These are phyloP conservation scores for Fraxinus albicans DNA, from an alignment of 305 asterid genomes.

Conservation along the genomic window DNA sequence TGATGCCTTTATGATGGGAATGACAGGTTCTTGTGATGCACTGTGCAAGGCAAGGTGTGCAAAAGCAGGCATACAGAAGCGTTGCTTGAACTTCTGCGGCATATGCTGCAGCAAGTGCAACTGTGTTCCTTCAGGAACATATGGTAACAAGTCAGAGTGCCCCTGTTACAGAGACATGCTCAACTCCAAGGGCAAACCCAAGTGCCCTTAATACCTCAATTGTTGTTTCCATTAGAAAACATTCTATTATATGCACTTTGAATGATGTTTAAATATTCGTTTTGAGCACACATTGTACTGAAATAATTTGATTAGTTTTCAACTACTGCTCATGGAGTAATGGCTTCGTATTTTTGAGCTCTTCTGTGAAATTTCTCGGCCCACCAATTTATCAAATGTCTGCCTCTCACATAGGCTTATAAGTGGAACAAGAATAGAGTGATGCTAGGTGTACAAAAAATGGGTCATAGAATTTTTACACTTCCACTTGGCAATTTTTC, in stretches of 20 bases:
- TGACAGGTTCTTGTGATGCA: constrained; percentile 22
- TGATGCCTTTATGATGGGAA: neutral
- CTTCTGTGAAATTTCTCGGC: neutral
- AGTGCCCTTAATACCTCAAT: constrained; percentile 38
- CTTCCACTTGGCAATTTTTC: too few relatives aligned
- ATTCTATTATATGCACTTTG: neutral
- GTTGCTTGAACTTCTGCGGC: constrained; percentile 36
- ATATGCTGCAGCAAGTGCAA: constrained; percentile 36
- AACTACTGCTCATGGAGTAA: neutral
- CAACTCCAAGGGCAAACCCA: constrained; percentile 34
- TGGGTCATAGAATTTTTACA: too few relatives aligned
- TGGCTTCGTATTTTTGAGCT: neutral
- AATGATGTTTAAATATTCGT: neutral
- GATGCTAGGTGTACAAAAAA: too few relatives aligned
- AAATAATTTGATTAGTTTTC: neutral
- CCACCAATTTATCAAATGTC: neutral
- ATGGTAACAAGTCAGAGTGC: constrained; percentile 44
- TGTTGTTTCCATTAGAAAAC: neutral
- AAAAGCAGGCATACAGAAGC: constrained; percentile 34
- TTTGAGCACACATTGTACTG: neutral
- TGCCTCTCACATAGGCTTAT: neutral
- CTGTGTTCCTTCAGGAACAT: constrained; percentile 48
- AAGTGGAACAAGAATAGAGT: neutral
- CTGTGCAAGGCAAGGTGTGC: constrained; percentile 36
- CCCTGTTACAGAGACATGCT: constrained; percentile 42